Percentiles rank a stretch among this genome's conserved stretches.
Conservation (phyloP, 768 basidiomycete species). For the Royoungia palumana region DNA sequence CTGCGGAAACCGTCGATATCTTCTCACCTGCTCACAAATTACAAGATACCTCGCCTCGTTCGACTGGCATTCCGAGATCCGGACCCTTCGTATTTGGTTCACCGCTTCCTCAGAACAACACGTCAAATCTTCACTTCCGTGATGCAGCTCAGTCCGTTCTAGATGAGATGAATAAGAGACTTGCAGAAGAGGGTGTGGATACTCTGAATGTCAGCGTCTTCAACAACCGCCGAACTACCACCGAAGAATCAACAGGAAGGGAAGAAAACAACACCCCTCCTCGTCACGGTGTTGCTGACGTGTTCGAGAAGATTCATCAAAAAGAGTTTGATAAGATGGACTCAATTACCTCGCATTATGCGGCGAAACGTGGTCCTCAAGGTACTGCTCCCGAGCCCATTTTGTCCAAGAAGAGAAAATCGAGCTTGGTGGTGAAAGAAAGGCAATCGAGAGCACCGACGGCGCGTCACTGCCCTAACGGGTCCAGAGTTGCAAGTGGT, state of each 20-base stretch:
- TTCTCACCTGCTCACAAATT: constrained; percentile 39
- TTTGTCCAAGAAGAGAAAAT: constrained; percentile 43
- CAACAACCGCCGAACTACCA: constrained; percentile 21
- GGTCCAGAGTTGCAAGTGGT: constrained; percentile 24
- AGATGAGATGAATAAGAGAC: constrained; percentile 78
- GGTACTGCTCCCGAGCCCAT: constrained; percentile 19
- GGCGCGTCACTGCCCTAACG: constrained; percentile 22
- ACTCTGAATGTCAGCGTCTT: constrained; percentile 47
- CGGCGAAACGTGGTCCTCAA: constrained; percentile 36
- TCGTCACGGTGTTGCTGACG: constrained; percentile 28
- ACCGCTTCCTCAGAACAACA: constrained; percentile 58
- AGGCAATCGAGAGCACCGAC: constrained; percentile 16
- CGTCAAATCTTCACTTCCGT: constrained; percentile 65
- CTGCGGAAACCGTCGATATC: constrained; percentile 33
- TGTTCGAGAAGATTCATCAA: constrained; percentile 61
- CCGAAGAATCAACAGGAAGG: constrained; percentile 2
- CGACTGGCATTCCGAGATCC: constrained; percentile 21
- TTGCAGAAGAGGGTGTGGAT: constrained; percentile 55
- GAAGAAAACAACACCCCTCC: constrained; percentile 22
- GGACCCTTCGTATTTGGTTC: constrained; percentile 78
- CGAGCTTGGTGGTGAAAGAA: constrained; percentile 44
- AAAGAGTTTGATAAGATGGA: constrained; percentile 75
- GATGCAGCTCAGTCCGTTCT: constrained; percentile 66
- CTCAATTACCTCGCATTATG: constrained; percentile 58
- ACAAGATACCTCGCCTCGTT: constrained; percentile 14